Evolutionary conservation across 768 basidiomycete species (phyloP), one percentile per base, ranked within the genome.

Genomic region (Pleurotus cornucopiae): DNA sequence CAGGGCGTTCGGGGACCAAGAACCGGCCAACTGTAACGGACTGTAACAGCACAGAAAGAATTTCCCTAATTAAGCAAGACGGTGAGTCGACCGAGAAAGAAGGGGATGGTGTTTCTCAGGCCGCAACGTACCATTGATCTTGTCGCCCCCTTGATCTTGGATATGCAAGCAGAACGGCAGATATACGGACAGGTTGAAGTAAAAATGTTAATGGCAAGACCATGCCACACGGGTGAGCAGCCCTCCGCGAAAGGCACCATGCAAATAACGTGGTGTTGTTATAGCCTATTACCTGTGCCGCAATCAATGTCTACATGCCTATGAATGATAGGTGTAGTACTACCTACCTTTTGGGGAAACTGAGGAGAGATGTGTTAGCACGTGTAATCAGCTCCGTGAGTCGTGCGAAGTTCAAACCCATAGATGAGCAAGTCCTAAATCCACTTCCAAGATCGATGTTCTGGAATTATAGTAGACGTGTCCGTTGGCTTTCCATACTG

Each of bases 321-420:
- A 34, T 34, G 20, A 25, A 49, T 37, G 34, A 23, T 18, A 18
- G 13, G 51, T 53, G 51, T 53, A 53, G 18, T 12, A 43, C 21
- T n/a, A 23, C 16, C 41, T 18, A 39, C 51, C 39, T 20, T 40
- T 40, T 41, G 51, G 51, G 23, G 51, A 53, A 53, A 53, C 39
- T 21, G 20, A 39, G 39, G 39, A 20, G 39, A 21, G 25, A n/a
- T 39, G 51, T 16, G 18, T 53, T 21, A n/a, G 34, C 51, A 53
- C 51, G 39, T 41, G 51, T 16, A 23, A 11, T 18, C 26, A 40
- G 51, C 23, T 39, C 51, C 51, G 51, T 53, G 37, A 53, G 41
- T 53, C 51, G 51, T 53, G 51, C 16, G 51, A 53, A 41, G 51
- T 37, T 30, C 12, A 41, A 12, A 39, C n/a, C 51, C 39, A 53